phyloP scores from a whole-genome alignment of 2,329 filamentous ascomycete species.

The Ceratocystis papillata region DNA sequence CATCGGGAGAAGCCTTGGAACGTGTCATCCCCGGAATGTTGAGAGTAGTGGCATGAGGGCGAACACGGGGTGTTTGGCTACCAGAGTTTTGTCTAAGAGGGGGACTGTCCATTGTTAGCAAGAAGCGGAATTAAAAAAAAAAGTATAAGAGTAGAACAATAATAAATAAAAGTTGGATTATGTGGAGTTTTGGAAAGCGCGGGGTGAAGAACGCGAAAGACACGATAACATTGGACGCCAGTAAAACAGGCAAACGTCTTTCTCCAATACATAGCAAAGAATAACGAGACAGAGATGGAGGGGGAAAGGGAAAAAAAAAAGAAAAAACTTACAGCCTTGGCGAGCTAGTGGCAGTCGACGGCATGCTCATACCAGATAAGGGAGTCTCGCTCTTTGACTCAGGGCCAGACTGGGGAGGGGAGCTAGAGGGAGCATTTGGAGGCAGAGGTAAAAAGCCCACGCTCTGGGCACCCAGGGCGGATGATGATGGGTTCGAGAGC shows the following conservation, averaged over 20 bases:
- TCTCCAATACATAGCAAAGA: no score
- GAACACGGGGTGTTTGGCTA: constrained; percentile 63
- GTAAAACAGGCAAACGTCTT: no score
- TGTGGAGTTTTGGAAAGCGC: no score
- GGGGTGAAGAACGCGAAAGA: no score
- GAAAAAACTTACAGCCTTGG: constrained; percentile 44
- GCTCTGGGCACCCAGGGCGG: constrained; percentile 24
- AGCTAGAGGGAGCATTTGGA: neutral
- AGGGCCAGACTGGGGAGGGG: constrained; percentile 16
- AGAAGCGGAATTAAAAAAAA: neutral
- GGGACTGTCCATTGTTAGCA: constrained; percentile 39
- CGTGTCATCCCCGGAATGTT: constrained; percentile 95
- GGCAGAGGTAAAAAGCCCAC: neutral
- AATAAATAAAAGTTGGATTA: neutral
- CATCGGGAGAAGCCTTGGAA: constrained; percentile 90
- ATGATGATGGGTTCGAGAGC: constrained; percentile 30
- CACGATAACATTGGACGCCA: no score
- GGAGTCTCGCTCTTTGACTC: constrained; percentile 38
- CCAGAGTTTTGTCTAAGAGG: constrained; percentile 64
- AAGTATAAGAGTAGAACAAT: constrained; percentile 21
- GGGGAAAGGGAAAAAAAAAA: constrained; percentile 22
- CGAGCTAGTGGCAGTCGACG: constrained; percentile 48
- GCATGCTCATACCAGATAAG: constrained; percentile 45
- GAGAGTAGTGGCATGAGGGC: constrained; percentile 80
- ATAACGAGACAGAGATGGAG: neutral